phyloP scores from a whole-genome alignment of 169 alveolate genomes.

The Cryptosporidium sp. region DNA sequence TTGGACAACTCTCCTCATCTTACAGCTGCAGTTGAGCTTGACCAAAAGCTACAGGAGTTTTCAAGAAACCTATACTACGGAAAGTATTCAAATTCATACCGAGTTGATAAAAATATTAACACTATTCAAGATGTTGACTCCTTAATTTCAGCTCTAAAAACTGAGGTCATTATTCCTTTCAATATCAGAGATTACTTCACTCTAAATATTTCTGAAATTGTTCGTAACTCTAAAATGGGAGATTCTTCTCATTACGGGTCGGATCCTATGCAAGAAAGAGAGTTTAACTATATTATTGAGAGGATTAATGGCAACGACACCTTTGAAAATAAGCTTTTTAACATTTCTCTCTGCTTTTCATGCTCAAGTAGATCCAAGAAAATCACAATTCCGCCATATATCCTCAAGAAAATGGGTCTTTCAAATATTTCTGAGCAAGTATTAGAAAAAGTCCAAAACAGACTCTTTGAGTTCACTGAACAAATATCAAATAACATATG shows the following conservation, averaged over 20 bases:
- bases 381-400: conserved; percentile 23
- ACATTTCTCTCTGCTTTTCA: conserved; percentile 15
- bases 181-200: conserved; percentile 77
- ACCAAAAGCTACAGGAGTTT: conserved; percentile 83
- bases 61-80: conserved; percentile 81
- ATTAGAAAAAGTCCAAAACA: conserved; percentile 32
- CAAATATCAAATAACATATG: conserved; percentile 35
- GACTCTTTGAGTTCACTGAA: conserved; percentile 54
- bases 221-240: not conserved
- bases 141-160: conserved; percentile 82
- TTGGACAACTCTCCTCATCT: conserved; percentile 88
- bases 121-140: conserved; percentile 77
- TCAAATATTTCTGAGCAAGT: not conserved
- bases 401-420: conserved; percentile 34
- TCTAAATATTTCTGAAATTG: conserved; percentile 30
- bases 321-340: conserved; percentile 30
- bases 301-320: conserved; percentile 1
- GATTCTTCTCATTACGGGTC: not conserved
- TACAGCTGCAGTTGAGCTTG: conserved; percentile 88
- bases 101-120: conserved; percentile 85
- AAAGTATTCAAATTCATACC: conserved; percentile 77
- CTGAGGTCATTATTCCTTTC: conserved; percentile 77
- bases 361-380: conserved; percentile 28
- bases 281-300: conserved; percentile 28
- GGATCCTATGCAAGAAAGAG: not conserved